Evolutionary conservation across 495 filamentous ascomycete species (phyloP).

Genomic region (Aspergillus sclerotiicarbonarius): DNA sequence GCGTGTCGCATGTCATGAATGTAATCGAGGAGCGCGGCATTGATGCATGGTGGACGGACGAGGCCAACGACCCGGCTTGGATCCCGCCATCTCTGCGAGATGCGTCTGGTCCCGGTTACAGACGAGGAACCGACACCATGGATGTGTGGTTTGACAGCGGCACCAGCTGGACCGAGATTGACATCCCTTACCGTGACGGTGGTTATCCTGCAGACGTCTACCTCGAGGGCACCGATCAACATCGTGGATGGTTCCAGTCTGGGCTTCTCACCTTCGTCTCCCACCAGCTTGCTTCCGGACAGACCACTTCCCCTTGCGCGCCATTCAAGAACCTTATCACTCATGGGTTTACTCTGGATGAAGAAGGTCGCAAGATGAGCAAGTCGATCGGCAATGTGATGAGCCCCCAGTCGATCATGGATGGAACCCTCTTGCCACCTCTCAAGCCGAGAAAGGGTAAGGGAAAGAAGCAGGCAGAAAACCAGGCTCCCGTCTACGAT

Average conservation of each 20-base stretch:
- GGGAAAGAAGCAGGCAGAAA: slow-evolving; percentile 47
- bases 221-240: slow-evolving; percentile 91
- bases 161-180: slow-evolving; percentile 79
- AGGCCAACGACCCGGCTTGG: slow-evolving; percentile 70
- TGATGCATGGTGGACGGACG: slow-evolving; percentile 92
- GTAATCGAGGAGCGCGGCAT: slow-evolving; percentile 74
- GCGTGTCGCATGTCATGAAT: slow-evolving; percentile 79
- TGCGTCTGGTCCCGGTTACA: slow-evolving; percentile 42
- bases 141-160: slow-evolving; percentile 99
- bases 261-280: slow-evolving; percentile 85
- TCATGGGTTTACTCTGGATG: slow-evolving; percentile 91
- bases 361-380: slow-evolving; percentile 93
- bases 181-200: slow-evolving; percentile 41
- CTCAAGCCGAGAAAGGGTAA: slow-evolving; percentile 55
- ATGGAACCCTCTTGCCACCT: slow-evolving; percentile 66
- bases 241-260: slow-evolving; percentile 99
- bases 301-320: slow-evolving; percentile 38
- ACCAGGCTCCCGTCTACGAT: slow-evolving; percentile 50
- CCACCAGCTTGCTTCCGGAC: slow-evolving; percentile 47
- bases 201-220: slow-evolving; percentile 76
- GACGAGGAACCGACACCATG: slow-evolving; percentile 93
- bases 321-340: slow-evolving; percentile 88
- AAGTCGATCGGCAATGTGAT: slow-evolving; percentile 95
- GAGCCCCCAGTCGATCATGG: slow-evolving; percentile 76
- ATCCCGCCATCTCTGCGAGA: slow-evolving; percentile 56